A percentile compares a stretch with the other conserved stretches of the same genome.
These are phyloP conservation scores for Yamadazyma takamatsuzukensis DNA, from an alignment of 805 yeast genomes.

Conservation along the genomic window DNA sequence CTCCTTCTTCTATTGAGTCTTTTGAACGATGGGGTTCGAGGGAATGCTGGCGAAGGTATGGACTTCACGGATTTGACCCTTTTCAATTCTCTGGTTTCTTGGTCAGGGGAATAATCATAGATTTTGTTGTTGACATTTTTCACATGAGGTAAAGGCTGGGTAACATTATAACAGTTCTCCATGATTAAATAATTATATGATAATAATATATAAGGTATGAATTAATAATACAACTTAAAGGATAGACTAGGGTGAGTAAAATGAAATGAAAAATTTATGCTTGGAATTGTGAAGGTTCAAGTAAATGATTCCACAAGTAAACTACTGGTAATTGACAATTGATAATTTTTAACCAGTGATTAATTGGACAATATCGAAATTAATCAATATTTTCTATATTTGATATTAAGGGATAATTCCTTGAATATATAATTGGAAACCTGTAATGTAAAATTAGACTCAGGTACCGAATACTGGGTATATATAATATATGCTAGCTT, in stretches of 20 bases:
- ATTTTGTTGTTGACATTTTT: slow-evolving; percentile 16
- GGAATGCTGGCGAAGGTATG: background rate
- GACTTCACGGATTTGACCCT: slow-evolving; percentile 14
- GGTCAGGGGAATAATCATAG: slow-evolving; percentile 19
- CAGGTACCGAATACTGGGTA: too few species aligned
- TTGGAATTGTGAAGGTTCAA: slow-evolving; percentile 9
- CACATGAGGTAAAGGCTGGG: slow-evolving; percentile 24
- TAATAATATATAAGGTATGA: background rate
- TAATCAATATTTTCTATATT: too few species aligned
- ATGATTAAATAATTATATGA: slow-evolving; percentile 3
- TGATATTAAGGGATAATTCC: too few species aligned
- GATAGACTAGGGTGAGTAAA: slow-evolving; percentile 26
- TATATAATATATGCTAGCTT: too few species aligned
- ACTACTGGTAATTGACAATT: background rate
- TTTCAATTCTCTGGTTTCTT: slow-evolving; percentile 10
- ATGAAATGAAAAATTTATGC: too few species aligned
- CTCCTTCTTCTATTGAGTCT: slow-evolving; percentile 8
- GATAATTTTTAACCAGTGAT: too few species aligned
- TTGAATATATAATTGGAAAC: too few species aligned
- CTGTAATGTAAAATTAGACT: too few species aligned
- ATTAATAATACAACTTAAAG: slow-evolving; percentile 7
- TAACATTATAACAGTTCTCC: slow-evolving; percentile 12
- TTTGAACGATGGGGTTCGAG: slow-evolving; percentile 2
- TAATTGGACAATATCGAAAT: too few species aligned
- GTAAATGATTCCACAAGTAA: slow-evolving; percentile 12